Percentiles rank a stretch among this genome's conserved stretches.
phyloP scores from a whole-genome alignment of 768 basidiomycete genomes.

The Termitomyces sp. region DNA sequence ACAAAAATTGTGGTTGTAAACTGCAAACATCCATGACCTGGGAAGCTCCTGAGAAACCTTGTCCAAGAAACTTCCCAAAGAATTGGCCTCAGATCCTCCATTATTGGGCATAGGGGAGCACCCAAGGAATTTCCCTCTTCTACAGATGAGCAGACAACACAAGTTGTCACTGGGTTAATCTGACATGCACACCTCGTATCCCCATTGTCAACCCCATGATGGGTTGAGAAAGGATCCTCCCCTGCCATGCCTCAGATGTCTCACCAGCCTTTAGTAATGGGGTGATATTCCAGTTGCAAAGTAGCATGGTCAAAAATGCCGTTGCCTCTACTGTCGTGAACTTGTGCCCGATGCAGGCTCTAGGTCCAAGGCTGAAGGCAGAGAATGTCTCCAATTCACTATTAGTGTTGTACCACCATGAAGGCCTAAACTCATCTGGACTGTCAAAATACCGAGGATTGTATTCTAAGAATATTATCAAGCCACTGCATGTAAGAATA shows the following conservation, averaged over 20 bases:
- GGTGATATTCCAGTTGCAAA: conserved; percentile 47
- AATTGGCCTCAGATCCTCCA: too few species aligned
- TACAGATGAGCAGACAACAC: background rate
- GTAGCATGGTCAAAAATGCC: conserved; percentile 42
- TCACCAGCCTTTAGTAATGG: conserved; percentile 32
- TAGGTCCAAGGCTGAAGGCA: conserved; percentile 42
- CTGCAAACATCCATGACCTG: too few species aligned
- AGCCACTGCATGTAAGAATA: background rate
- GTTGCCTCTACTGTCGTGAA: conserved; percentile 49
- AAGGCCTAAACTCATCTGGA: conserved; percentile 40
- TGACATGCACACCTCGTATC: conserved; percentile 23
- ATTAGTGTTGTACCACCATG: conserved; percentile 39
- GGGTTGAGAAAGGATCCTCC: conserved; percentile 27
- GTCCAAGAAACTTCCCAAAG: too few species aligned
- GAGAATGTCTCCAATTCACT: conserved; percentile 36
- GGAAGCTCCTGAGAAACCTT: too few species aligned
- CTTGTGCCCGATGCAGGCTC: conserved; percentile 48
- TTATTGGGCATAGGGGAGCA: too few species aligned
- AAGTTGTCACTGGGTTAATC: conserved; percentile 16
- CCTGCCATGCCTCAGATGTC: conserved; percentile 31
- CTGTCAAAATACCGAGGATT: conserved; percentile 44
- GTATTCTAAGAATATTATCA: conserved; percentile 27
- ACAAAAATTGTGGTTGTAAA: too few species aligned
- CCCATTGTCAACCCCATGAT: conserved; percentile 28
- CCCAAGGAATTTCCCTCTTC: too few species aligned